These are phyloP conservation scores for Calonectria pseudoturangicola DNA, from an alignment of 2,329 filamentous ascomycete species.

Conservation along the genomic window DNA sequence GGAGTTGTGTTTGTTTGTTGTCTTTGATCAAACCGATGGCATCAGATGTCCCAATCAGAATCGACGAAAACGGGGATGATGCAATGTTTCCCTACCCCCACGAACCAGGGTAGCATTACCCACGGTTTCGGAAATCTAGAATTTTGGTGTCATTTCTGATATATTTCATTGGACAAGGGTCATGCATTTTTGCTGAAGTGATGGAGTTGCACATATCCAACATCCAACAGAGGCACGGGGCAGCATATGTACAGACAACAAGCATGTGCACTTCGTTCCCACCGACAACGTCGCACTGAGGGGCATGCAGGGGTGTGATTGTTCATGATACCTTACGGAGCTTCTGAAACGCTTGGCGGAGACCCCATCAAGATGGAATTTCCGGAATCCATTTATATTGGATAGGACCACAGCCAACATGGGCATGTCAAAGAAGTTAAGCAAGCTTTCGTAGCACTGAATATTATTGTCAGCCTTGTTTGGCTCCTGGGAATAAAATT, in stretches of 20 bases:
- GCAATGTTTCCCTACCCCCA: conserved; percentile 1
- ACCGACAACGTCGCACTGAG: conserved; percentile 1
- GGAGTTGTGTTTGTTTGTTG: too few species aligned
- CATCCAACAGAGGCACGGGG: neutral
- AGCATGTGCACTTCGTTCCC: neutral
- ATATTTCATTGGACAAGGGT: neutral
- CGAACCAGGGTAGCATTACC: neutral
- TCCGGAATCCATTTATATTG: conserved; percentile 1
- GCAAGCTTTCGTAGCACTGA: neutral
- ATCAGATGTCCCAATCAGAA: neutral
- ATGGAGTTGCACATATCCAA: conserved; percentile 16
- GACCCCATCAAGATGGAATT: neutral
- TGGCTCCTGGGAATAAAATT: neutral
- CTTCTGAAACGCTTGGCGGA: conserved; percentile 1
- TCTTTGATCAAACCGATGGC: neutral
- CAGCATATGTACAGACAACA: neutral
- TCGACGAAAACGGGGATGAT: neutral
- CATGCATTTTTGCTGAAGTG: neutral
- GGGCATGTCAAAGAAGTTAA: too few species aligned
- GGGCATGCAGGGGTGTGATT: conserved; percentile 4
- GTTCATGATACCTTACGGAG: neutral
- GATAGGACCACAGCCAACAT: neutral
- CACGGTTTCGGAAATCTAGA: conserved; percentile 1
- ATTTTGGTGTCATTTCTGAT: neutral
- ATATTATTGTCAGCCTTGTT: too few species aligned